phyloP scores from a whole-genome alignment of 176 grass and related monocot genomes.

The Secale cereale region DNA sequence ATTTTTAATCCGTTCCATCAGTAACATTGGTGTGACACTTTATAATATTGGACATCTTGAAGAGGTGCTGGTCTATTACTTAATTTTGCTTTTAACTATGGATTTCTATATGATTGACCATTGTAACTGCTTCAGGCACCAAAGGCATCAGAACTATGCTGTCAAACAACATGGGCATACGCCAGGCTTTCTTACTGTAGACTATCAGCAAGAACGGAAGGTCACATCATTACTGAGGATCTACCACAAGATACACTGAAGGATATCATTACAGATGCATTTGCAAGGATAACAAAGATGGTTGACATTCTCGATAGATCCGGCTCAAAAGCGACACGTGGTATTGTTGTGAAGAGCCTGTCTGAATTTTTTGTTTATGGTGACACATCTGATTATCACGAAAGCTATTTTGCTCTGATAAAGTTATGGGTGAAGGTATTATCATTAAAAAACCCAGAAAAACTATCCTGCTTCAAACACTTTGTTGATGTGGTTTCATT shows the following conservation, averaged over 20 bases:
- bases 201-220: constrained; percentile 18
- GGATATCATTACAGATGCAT: constrained; percentile 39
- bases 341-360: too few relatives aligned
- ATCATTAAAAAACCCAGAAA: too few relatives aligned
- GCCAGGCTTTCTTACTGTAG: constrained; percentile 17
- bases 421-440: too few relatives aligned
- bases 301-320: neutral
- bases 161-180: constrained; percentile 40
- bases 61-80: constrained; percentile 22
- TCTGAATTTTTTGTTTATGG: too few relatives aligned
- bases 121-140: constrained; percentile 43
- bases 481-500: too few relatives aligned
- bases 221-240: neutral
- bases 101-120: constrained; percentile 2
- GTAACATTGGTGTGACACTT: too few relatives aligned
- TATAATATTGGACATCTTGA: constrained; percentile 21
- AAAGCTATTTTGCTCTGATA: too few relatives aligned
- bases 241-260: constrained; percentile 22
- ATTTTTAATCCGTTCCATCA: too few relatives aligned
- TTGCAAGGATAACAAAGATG: constrained; percentile 44
- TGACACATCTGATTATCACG: too few relatives aligned
- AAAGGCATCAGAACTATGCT: constrained; percentile 48
- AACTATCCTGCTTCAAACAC: too few relatives aligned
- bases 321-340: too few relatives aligned
- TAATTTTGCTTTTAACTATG: neutral